These are phyloP conservation scores for Ogataea nonfermentans DNA, from an alignment of 805 yeast species.

Conservation along the genomic window DNA sequence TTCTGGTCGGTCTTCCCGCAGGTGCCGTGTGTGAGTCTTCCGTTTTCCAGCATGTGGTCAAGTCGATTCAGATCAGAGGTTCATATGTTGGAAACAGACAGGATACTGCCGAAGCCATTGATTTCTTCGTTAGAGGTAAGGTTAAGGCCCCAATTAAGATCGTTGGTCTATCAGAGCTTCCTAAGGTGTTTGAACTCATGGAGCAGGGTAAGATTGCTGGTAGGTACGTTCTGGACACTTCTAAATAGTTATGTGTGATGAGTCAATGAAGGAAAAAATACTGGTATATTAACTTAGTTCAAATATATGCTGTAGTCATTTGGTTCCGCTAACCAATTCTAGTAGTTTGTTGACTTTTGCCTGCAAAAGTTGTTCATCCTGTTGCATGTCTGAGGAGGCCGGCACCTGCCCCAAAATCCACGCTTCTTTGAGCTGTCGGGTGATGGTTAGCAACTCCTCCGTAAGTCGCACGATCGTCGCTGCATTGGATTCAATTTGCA, in stretches of 20 bases:
- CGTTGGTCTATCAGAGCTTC: slow-evolving; percentile 72
- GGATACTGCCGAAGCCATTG: slow-evolving; percentile 76
- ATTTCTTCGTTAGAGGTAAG: slow-evolving; percentile 66
- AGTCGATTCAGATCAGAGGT: slow-evolving; percentile 71
- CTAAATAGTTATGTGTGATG: slow-evolving; percentile 43
- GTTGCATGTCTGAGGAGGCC: slow-evolving; percentile 23
- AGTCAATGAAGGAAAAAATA: slow-evolving; percentile 1
- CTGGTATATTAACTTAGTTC: not conserved
- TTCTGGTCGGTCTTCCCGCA: slow-evolving; percentile 73
- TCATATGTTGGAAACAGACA: slow-evolving; percentile 90
- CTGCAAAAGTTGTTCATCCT: slow-evolving; percentile 21
- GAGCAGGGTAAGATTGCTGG: slow-evolving; percentile 84
- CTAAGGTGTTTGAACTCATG: slow-evolving; percentile 73
- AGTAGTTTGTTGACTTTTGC: slow-evolving; percentile 36
- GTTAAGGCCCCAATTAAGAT: slow-evolving; percentile 66
- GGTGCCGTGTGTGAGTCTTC: slow-evolving; percentile 70
- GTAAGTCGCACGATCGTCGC: slow-evolving; percentile 49
- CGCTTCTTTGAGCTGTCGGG: slow-evolving; percentile 49
- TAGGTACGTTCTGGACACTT: slow-evolving; percentile 83
- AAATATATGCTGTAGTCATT: not conserved
- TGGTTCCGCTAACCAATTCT: slow-evolving; percentile 34
- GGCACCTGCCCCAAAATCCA: slow-evolving; percentile 59
- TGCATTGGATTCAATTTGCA: slow-evolving; percentile 55
- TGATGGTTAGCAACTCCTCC: slow-evolving; percentile 50
- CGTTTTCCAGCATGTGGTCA: slow-evolving; percentile 73